Evolutionary conservation across 1,284 basidiomycete genomes (phyloP), one percentile per base, ranked within the genome.

Genomic region (Erythrobasidium hasegawianum): DNA sequence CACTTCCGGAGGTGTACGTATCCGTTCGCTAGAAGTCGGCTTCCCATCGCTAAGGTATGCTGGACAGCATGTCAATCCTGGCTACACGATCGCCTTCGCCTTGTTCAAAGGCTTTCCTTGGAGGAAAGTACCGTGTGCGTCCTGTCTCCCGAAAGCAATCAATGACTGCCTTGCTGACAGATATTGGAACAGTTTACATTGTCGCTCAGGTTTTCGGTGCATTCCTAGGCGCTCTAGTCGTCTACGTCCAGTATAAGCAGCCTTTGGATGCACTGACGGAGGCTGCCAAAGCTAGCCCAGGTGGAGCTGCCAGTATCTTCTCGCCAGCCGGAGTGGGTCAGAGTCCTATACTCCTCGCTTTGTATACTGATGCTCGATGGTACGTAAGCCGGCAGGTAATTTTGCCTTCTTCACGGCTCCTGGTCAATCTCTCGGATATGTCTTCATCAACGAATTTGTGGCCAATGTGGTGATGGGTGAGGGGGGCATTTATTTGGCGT

Each of bases 211-310:
- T 87, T 9, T 75, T 90, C 27, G 90, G 89, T 38, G 88, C 80
- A 1, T 75, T 88, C n/a, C 79, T 83, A 52, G 89, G 86, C 14
- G 84, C 85, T 16, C 82, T 83, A 0, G 74, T 89, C 22, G 79
- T 87, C 20, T 91, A 90, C 72, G 86, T 81, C 2, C 87, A 87
- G 76, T 91, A 90, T 74, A 83, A 84, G 72, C 84, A 87, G 75
- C 86, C 86, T 41, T 87, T 92, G 72, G 81, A 85, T 72, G 38
- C 29, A 8, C 33, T 72, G 8, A 47, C 53, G 10, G 49, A 38
- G 8, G 71, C 18, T 2, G 22, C 70, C 2, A 40, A 2, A 2
- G 60, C 52, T 18, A 47, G 43, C 14, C 40, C 52, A 26, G 60
- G 52, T 8, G 24, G 22, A 11, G 27, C 26, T 2, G 50, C 64